Conservation (phyloP, 345 rosid species). For the Garcia nutans region DNA sequence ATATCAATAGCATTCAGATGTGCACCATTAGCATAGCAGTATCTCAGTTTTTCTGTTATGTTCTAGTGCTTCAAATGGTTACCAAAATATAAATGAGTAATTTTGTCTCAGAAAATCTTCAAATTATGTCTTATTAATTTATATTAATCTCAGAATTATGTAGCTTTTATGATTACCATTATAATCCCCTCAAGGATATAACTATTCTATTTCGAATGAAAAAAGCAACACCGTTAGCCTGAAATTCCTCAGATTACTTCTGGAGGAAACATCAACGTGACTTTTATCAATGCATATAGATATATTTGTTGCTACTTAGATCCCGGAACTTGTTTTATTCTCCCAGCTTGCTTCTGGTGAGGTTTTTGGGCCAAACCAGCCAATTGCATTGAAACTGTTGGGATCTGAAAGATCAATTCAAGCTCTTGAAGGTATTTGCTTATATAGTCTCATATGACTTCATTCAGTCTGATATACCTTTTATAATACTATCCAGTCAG, state of each 20-base stretch:
- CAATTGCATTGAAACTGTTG: conserved; percentile 78
- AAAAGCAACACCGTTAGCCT: background rate
- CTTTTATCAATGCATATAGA: background rate
- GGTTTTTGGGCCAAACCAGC: conserved; percentile 91
- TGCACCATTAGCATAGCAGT: background rate
- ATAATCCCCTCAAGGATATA: background rate
- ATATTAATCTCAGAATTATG: background rate
- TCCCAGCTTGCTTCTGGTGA: conserved; percentile 89
- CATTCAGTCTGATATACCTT: background rate
- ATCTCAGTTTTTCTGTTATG: background rate
- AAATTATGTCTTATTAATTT: background rate
- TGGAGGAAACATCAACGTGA: background rate
- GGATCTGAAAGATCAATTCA: conserved; percentile 91
- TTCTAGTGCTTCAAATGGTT: background rate
- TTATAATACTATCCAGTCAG: background rate
- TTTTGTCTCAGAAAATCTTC: background rate
- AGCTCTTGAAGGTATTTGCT: conserved; percentile 84
- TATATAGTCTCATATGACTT: background rate
- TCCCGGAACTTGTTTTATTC: conserved; percentile 15
- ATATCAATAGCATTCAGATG: background rate
- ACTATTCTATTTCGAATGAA: background rate
- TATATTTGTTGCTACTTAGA: background rate
- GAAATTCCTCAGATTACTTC: background rate
- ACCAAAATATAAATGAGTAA: background rate
- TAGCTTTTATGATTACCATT: background rate